Evolutionary conservation across 2,329 filamentous ascomycete genomes (phyloP).

Genomic region (Aureobasidium musti): DNA sequence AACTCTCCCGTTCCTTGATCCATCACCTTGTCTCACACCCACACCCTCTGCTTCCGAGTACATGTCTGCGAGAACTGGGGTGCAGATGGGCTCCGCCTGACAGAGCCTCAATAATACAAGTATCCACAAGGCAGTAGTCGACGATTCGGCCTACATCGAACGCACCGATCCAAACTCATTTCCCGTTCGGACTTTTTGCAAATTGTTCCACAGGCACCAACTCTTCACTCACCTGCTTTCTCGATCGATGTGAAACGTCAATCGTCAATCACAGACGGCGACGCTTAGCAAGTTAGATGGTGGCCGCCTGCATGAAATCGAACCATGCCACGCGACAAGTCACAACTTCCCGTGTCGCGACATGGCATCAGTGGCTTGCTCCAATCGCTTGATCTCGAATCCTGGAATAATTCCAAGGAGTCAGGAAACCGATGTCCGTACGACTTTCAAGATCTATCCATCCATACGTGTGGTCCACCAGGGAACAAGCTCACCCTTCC

Average conservation of each 20-base stretch:
- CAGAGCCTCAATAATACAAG: slow-evolving; percentile 10
- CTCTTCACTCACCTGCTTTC: slow-evolving; percentile 1
- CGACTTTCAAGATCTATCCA: slow-evolving; percentile 10
- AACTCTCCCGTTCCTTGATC: slow-evolving; percentile 14
- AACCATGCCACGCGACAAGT: slow-evolving; percentile 28
- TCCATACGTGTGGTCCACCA: neutral
- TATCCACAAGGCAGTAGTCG: slow-evolving; percentile 13
- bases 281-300: neutral
- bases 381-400: neutral
- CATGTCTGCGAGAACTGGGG: slow-evolving; percentile 19
- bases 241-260: slow-evolving; percentile 25
- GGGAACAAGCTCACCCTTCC: slow-evolving; percentile 1
- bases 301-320: slow-evolving; percentile 23
- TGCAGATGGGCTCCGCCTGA: slow-evolving; percentile 9
- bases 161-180: slow-evolving; percentile 23
- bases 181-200: slow-evolving; percentile 23
- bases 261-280: slow-evolving; percentile 17
- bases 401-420: neutral
- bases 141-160: neutral
- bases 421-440: neutral
- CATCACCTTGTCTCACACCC: slow-evolving; percentile 22
- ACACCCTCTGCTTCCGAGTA: slow-evolving; percentile 3
- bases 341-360: slow-evolving; percentile 21
- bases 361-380: slow-evolving; percentile 27
- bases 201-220: slow-evolving; percentile 21